Evolutionary conservation across 1,284 basidiomycete genomes (phyloP), one percentile per base, ranked within the genome.

Genomic region (Omphalotus olearius): DNA sequence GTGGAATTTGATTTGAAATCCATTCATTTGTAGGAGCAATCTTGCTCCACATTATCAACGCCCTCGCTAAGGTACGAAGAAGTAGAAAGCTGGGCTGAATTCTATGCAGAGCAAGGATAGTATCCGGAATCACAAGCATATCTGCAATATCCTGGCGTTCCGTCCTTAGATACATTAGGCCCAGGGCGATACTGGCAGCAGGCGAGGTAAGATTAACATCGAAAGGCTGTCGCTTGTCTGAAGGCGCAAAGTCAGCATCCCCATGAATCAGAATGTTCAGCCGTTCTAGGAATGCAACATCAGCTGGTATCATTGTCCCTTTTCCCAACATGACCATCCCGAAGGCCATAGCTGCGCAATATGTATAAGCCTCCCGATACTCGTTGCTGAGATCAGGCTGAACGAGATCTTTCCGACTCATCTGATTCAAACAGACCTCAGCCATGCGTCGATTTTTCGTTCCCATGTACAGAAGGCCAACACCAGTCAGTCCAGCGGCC

Each of bases 301-400:
- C 92, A 1, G 90, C 89, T 1, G 88, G 88, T 45, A 85, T 81
- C 4, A 79, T 72, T 0, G 84, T 80, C 0, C 93, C 93, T 59
- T 85, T 88, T 6, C 92, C 94, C 4, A 99, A 79, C 87, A 98
- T 95, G 66, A 97, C 89, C 78, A 98, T 88, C 0, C 97, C 97
- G 62, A 97, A 97, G 0, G 91, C 85, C 40, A 98, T 78, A 3
- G 90, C 91, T 1, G 93, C 87, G 1, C 91, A 83, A 57, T 94
- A 85, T 0, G 93, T 90, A 65, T 98, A 99, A 0, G 93, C 87
- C 64, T 99, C 97, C 30, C 91, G 81, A 63, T 91, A 82, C 55
- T 93, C 91, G 57, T 85, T 86, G 60, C 83, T 91, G 36, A 88
- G 74, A 57, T 97, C 92, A 0, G 88, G 83, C 52, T 86, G 87